Evolutionary conservation across 176 grass and related monocot genomes (phyloP), one percentile per base, ranked within the genome.

Genomic region (Zea luxurians): DNA sequence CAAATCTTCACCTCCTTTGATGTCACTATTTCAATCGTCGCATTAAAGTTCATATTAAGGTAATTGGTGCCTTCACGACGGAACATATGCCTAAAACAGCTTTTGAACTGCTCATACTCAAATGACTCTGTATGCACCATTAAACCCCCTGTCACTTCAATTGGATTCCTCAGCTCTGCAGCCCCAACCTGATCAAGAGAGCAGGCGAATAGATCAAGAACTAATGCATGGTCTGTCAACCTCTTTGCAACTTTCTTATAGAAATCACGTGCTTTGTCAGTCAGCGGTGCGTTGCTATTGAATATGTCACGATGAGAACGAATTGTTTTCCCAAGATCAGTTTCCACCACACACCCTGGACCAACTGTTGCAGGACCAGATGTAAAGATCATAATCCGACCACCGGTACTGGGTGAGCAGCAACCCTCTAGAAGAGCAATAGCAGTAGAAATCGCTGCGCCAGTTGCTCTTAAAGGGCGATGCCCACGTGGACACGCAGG

Each of bases 111-210:
- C 64, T 89, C 88, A 54, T 90, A 93, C 57, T 91, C 96, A 66
- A 95, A 99, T 60, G 96, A 99, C 37, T 95, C 96, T 15, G 92
- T 70, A 74, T 93, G 81, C 57, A 93, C 82, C 79, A 95, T 87
- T 61, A 93, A 87, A 12, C 96, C 96, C 47, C 92, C 96, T 43
- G 92, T 92, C 4, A 83, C 87, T 78, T 99, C 96, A 47, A 99
- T 88, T 63, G 96, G 92, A 68, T 99, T 73, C 64, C 88, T 92
- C 71, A 99, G 70, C 66, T 99, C 96, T 43, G 86, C 87, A 83
- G 89, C 80, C 2, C 96, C 96, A 87, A 99, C 86, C 88, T 99
- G 96, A 88, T 99, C 92, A 11, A 99, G 89, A 75, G 95, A 98
- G 78, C 91, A 98, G 72, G 89, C 92, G 13, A 92, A 92, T 8